Conservation (phyloP, 805 yeast species). For the Kockiozyma suomiensis region DNA sequence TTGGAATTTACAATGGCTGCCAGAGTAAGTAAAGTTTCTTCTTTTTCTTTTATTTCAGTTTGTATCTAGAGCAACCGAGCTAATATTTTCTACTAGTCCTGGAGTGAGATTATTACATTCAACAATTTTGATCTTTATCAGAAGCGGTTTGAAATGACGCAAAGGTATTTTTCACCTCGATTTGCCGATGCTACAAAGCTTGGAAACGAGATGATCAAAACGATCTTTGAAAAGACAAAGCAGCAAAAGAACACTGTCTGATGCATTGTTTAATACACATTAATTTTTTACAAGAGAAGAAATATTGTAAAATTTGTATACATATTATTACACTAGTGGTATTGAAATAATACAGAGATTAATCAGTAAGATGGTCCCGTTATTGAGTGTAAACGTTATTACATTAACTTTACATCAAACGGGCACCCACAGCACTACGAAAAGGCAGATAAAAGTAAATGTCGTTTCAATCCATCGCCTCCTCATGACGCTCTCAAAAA, state of each 20-base stretch:
- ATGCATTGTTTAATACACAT: too few species aligned
- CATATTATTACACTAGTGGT: too few species aligned
- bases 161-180: conserved; percentile 81
- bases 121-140: conserved; percentile 76
- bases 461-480: conserved; percentile 30
- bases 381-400: too few species aligned
- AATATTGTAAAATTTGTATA: neutral
- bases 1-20: conserved; percentile 91
- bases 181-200: conserved; percentile 82
- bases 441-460: conserved; percentile 9
- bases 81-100: conserved; percentile 40
- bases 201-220: conserved; percentile 93
- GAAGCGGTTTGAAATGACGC: conserved; percentile 74
- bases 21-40: conserved; percentile 49
- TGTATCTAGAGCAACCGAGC: neutral
- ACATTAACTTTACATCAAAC: too few species aligned
- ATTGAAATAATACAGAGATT: too few species aligned
- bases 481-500: conserved; percentile 11
- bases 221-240: conserved; percentile 54
- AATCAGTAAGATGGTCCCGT: too few species aligned
- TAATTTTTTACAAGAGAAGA: too few species aligned
- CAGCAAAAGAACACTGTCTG: neutral
- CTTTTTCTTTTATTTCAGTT: conserved; percentile 31
- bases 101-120: conserved; percentile 80
- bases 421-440: neutral